Percentiles rank a stretch among this genome's conserved stretches.
These are phyloP conservation scores for Dendrothele bispora DNA, from an alignment of 768 basidiomycete genomes.

Conservation along the genomic window DNA sequence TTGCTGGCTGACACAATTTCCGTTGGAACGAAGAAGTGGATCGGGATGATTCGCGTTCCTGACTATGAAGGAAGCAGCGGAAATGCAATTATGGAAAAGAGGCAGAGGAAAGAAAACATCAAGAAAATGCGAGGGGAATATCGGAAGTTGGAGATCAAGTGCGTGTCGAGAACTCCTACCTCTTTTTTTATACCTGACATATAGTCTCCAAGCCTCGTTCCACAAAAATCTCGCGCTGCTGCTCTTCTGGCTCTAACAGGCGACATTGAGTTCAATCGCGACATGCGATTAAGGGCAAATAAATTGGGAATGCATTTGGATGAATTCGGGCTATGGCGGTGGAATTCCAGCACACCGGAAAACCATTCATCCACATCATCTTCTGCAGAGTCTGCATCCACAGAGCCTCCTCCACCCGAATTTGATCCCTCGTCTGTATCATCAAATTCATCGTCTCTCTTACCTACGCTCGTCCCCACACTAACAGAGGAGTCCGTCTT, in stretches of 20 bases:
- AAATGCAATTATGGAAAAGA: slow-evolving; percentile 8
- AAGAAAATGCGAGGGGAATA: not conserved
- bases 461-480: slow-evolving; percentile 20
- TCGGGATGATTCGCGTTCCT: slow-evolving; percentile 39
- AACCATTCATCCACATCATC: not conserved
- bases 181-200: slow-evolving; percentile 17
- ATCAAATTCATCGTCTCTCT: slow-evolving; percentile 7
- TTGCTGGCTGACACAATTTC: slow-evolving; percentile 28
- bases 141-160: slow-evolving; percentile 1
- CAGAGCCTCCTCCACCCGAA: not conserved
- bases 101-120: not conserved
- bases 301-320: slow-evolving; percentile 37
- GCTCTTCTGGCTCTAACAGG: slow-evolving; percentile 44
- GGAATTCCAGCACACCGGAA: slow-evolving; percentile 13
- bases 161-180: not conserved
- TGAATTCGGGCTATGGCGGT: slow-evolving; percentile 48
- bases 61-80: slow-evolving; percentile 5
- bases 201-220: slow-evolving; percentile 27
- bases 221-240: slow-evolving; percentile 33
- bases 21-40: slow-evolving; percentile 31
- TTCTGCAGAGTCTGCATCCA: not conserved
- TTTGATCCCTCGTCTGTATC: not conserved
- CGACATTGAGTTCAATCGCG: slow-evolving; percentile 36
- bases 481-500: slow-evolving; percentile 25
- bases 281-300: slow-evolving; percentile 30